Base-by-base conservation (phyloP, 2,329 filamentous ascomycete species). In the Penicillium sp. region DNA sequence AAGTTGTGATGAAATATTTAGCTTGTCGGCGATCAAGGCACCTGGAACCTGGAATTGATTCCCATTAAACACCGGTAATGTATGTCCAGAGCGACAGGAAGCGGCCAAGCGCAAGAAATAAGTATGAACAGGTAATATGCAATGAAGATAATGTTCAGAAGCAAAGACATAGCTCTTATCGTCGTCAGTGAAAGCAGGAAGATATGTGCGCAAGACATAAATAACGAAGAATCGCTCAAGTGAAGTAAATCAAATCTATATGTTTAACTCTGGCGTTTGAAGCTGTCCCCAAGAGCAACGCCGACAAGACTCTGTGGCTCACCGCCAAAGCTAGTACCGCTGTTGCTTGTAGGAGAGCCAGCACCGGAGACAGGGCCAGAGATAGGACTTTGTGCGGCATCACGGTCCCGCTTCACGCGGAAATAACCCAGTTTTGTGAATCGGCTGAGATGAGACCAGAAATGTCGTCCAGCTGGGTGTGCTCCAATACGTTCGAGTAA, bases 401-500 rank as follows among this genome's bases (percentile, higher is more conserved):
- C 76, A 57, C 76, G 78, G 56, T 87, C 91, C 58, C 88, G 84
- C 72, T 89, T 87, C 49, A 96, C 87, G 49, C 93, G 84, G 64
- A 89, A 87, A 68, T 89, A 96, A 3, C 90, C 93, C 62, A 96
- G 77, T 76, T 93, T 96, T 65, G 93, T 89, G 71, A 97, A 99
- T 45, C 91, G 83, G 56, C 92, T 95, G 49, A 99, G 79, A 29
- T 86, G 86, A 63, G 84, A 86, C 91, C 93, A 99, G 83, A 95
- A 98, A 76, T 98, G 91, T 68, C 92, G 84, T 1, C 95, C 95
- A 10, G 92, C 95, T 69, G 96, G 90, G 75, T 99, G 93, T 56
- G 89, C 87, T 64, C 87, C 85, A 54, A 99, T 87, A 22, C 92
- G 84, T 64, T 93, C 91, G 22, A 99, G 75, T 35, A 99, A 78